A percentile compares a stretch with the other conserved stretches of the same genome.
These are phyloP conservation scores for Calonectria naviculata DNA, from an alignment of 2,329 filamentous ascomycete genomes.

Conservation along the genomic window DNA sequence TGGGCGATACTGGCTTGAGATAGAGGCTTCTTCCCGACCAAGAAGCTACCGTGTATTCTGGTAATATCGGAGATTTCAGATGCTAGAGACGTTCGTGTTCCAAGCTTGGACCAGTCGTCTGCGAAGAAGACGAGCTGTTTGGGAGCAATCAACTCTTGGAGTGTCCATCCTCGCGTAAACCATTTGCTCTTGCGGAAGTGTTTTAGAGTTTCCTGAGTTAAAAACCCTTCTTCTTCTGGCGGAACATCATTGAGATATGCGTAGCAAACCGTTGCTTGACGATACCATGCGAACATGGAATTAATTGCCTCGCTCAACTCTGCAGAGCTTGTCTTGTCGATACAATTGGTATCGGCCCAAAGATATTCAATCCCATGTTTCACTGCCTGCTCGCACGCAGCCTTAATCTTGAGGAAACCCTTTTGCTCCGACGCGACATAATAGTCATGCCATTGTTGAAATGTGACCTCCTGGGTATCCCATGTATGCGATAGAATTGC, in stretches of 20 bases:
- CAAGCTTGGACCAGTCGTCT: not conserved
- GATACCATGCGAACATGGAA: slow-evolving; percentile 29
- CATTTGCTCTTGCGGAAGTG: not conserved
- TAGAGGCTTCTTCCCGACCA: not conserved
- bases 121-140: not conserved
- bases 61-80: not conserved
- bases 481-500: not conserved
- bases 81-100: not conserved
- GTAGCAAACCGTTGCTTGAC: slow-evolving; percentile 20
- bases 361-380: not conserved
- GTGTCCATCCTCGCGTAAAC: slow-evolving; percentile 5
- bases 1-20: not conserved
- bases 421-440: not conserved
- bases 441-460: not conserved
- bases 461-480: not conserved
- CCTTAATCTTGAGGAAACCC: not conserved
- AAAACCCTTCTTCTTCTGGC: not conserved
- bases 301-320: slow-evolving; percentile 27
- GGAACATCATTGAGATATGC: slow-evolving; percentile 22
- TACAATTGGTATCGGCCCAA: not conserved
- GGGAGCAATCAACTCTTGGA: not conserved
- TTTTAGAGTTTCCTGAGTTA: not conserved
- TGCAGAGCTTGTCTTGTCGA: not conserved
- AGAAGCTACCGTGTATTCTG: not conserved
- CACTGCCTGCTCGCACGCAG: not conserved